Conservation (phyloP, 2,329 filamentous ascomycete species). For the Bipolaris oryzae region DNA sequence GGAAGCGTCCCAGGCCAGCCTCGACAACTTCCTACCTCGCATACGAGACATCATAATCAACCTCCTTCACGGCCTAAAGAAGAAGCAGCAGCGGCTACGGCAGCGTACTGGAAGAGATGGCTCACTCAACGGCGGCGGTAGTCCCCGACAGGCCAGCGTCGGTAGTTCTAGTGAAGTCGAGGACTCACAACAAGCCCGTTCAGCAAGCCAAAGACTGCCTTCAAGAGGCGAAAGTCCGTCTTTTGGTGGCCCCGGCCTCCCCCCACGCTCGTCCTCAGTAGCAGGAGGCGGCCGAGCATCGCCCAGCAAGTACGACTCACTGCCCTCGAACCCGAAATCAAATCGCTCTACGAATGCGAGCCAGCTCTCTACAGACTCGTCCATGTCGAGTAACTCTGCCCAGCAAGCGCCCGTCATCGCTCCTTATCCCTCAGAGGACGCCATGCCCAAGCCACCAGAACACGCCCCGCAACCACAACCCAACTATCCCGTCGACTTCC, state of each 20-base stretch:
- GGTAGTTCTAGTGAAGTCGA: slow-evolving; percentile 44
- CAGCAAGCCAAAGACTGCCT: slow-evolving; percentile 50
- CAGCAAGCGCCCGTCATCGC: slow-evolving; percentile 77
- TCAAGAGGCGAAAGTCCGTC: slow-evolving; percentile 52
- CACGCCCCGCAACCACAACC: slow-evolving; percentile 38
- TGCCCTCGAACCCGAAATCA: slow-evolving; percentile 42
- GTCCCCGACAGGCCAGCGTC: slow-evolving; percentile 47
- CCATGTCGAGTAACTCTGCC: slow-evolving; percentile 74
- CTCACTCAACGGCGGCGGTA: slow-evolving; percentile 44
- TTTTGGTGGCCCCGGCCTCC: slow-evolving; percentile 51
- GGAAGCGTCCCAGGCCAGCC: slow-evolving; percentile 88
- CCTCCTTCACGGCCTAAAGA: slow-evolving; percentile 90
- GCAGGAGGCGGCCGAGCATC: slow-evolving; percentile 52
- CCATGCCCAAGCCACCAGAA: slow-evolving; percentile 50
- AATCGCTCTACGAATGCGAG: slow-evolving; percentile 44
- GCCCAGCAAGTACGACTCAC: slow-evolving; percentile 51
- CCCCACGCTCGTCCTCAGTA: slow-evolving; percentile 56
- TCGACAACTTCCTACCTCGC: slow-evolving; percentile 90
- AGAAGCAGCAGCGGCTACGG: slow-evolving; percentile 89
- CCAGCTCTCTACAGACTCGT: slow-evolving; percentile 56
- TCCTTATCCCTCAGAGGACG: slow-evolving; percentile 70
- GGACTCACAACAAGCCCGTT: slow-evolving; percentile 50
- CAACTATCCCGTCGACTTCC: slow-evolving; percentile 61
- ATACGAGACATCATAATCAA: slow-evolving; percentile 99
- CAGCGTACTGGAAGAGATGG: slow-evolving; percentile 61